A percentile compares a stretch with the other conserved stretches of the same genome.
phyloP scores from a whole-genome alignment of 495 filamentous ascomycete species.

The Aspergillus hancockii region DNA sequence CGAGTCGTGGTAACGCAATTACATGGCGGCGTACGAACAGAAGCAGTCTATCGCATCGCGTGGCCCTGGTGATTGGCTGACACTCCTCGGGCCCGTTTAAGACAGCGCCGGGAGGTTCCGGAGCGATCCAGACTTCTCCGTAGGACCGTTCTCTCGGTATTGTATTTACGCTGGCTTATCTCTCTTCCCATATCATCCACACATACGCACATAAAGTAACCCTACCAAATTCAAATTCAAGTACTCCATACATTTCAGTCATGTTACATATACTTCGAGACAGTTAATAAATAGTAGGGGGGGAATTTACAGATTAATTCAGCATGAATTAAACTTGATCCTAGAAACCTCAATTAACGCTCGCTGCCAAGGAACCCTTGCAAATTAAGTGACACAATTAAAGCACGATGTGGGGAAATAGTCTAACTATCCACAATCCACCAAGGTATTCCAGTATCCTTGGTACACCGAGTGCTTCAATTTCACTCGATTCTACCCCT shows the following conservation, averaged over 20 bases:
- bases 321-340: no score
- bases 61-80: conserved; percentile 30
- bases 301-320: no score
- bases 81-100: conserved; percentile 9
- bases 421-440: neutral
- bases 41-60: conserved; percentile 14
- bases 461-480: neutral
- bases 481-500: neutral
- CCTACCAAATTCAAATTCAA: neutral
- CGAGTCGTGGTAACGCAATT: neutral
- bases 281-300: no score
- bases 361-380: no score
- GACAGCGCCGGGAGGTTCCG: conserved; percentile 28
- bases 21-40: conserved; percentile 8
- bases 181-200: neutral
- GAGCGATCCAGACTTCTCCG: conserved; percentile 11
- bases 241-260: neutral
- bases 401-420: neutral
- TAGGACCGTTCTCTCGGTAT: neutral
- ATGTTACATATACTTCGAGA: no score
- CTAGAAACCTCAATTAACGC: no score
- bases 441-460: neutral
- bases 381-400: neutral
- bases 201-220: neutral
- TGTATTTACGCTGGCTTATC: neutral